Conservation (phyloP, 768 basidiomycete species). For the Gloeopeniophorella convolvens region DNA sequence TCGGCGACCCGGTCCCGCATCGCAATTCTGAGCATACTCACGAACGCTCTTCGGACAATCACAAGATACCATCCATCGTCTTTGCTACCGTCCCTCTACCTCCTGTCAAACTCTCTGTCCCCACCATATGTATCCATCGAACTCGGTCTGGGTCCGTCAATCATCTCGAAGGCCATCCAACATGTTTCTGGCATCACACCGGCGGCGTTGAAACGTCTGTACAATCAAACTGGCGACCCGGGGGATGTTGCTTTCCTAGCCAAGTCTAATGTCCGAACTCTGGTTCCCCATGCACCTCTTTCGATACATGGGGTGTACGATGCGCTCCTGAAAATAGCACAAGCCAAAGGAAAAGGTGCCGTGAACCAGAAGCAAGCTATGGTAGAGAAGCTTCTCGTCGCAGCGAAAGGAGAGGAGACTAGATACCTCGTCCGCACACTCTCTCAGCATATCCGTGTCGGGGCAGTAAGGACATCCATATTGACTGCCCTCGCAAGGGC, state of each 20-base stretch:
- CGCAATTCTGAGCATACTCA: slow-evolving; percentile 57
- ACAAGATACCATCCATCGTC: slow-evolving; percentile 58
- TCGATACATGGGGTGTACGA: slow-evolving; percentile 60
- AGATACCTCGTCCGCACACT: slow-evolving; percentile 75
- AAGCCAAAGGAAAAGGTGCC: slow-evolving; percentile 68
- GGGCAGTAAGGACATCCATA: slow-evolving; percentile 80
- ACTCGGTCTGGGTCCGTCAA: slow-evolving; percentile 60
- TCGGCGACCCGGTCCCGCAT: slow-evolving; percentile 69
- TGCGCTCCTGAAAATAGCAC: slow-evolving; percentile 59
- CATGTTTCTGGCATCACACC: slow-evolving; percentile 61
- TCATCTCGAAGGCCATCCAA: slow-evolving; percentile 65
- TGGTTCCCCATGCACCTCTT: slow-evolving; percentile 65
- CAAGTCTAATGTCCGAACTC: slow-evolving; percentile 66
- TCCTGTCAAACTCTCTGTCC: slow-evolving; percentile 73
- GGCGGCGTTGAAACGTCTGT: slow-evolving; percentile 53
- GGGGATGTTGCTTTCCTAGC: slow-evolving; percentile 88
- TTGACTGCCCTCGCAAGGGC: slow-evolving; percentile 76
- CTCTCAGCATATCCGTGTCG: slow-evolving; percentile 73
- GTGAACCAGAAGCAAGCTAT: slow-evolving; percentile 69
- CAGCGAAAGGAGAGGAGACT: slow-evolving; percentile 83
- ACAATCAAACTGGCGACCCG: slow-evolving; percentile 65
- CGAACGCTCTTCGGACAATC: slow-evolving; percentile 69
- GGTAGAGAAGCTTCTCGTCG: slow-evolving; percentile 75
- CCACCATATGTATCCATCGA: slow-evolving; percentile 70
- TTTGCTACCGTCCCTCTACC: slow-evolving; percentile 70